Conservation (phyloP, 805 yeast species). For the Kluyveromyces wickerhamii region DNA sequence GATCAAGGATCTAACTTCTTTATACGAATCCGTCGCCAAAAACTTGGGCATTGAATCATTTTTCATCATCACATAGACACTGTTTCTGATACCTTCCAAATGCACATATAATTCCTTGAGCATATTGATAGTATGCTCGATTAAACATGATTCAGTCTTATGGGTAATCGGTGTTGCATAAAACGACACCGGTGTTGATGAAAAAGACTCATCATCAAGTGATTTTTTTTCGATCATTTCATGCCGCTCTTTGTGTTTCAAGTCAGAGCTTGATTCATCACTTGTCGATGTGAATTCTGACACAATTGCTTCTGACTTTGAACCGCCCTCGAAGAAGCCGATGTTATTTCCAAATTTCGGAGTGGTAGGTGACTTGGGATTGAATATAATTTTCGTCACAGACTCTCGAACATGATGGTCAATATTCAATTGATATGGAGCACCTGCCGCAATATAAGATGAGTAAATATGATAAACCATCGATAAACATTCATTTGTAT, state of each 20-base stretch:
- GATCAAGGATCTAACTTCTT: slow-evolving; percentile 21
- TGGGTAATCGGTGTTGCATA: not conserved
- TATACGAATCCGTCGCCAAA: slow-evolving; percentile 35
- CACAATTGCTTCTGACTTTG: too few species aligned
- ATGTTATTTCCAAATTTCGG: not conserved
- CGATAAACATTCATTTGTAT: slow-evolving; percentile 50
- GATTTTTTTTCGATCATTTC: too few species aligned
- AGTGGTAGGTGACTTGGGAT: slow-evolving; percentile 29
- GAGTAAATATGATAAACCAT: slow-evolving; percentile 58
- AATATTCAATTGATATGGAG: slow-evolving; percentile 66
- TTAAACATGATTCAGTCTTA: not conserved
- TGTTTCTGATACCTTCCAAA: slow-evolving; percentile 41
- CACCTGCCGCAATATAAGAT: slow-evolving; percentile 53
- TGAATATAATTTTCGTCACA: slow-evolving; percentile 35
- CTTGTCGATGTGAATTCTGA: too few species aligned
- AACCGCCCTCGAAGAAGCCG: too few species aligned
- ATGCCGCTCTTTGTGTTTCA: too few species aligned
- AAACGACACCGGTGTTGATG: not conserved
- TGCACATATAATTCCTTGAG: slow-evolving; percentile 35
- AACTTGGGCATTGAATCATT: slow-evolving; percentile 70
- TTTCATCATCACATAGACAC: slow-evolving; percentile 55
- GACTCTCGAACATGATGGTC: slow-evolving; percentile 43
- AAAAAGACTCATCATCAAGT: too few species aligned
- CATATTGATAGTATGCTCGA: slow-evolving; percentile 9
- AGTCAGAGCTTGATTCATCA: too few species aligned